Percentiles rank a stretch among this genome's conserved stretches.
These are phyloP conservation scores for Metschnikowia sp. DNA, from an alignment of 805 yeast species.

Conservation along the genomic window DNA sequence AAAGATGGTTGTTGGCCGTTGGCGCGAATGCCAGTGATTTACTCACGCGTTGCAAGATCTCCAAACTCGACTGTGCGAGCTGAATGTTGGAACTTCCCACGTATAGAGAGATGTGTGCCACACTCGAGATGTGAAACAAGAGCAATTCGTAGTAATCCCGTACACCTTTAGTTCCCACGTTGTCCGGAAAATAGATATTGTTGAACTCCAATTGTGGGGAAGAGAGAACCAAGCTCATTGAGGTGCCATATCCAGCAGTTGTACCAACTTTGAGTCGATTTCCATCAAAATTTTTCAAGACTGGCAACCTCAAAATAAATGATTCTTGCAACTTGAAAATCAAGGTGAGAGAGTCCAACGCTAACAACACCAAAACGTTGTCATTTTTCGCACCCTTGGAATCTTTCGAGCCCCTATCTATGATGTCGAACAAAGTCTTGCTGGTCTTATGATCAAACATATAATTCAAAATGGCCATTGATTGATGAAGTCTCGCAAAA, in stretches of 20 bases:
- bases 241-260: constrained; percentile 25
- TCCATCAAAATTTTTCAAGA: constrained; percentile 39
- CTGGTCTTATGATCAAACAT: constrained; percentile 60
- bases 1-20: constrained; percentile 22
- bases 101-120: constrained; percentile 73
- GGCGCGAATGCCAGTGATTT: constrained; percentile 44
- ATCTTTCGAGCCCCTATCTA: constrained; percentile 58
- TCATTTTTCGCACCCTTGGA: constrained; percentile 41
- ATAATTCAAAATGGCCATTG: constrained; percentile 58
- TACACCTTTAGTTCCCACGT: constrained; percentile 56
- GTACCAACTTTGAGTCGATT: constrained; percentile 3
- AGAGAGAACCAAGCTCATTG: constrained; percentile 26
- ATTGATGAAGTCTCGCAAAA: constrained; percentile 64
- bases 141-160: constrained; percentile 69
- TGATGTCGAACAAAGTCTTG: constrained; percentile 51
- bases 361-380: constrained; percentile 34
- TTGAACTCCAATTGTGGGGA: constrained; percentile 24
- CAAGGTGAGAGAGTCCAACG: constrained; percentile 44
- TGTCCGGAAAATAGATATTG: constrained; percentile 37
- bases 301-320: constrained; percentile 53
- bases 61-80: constrained; percentile 53
- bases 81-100: constrained; percentile 53
- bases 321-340: constrained; percentile 55
- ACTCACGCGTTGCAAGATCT: constrained; percentile 51
- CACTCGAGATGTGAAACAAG: constrained; percentile 62